A percentile compares a stretch with the other conserved stretches of the same genome.
Conservation (phyloP, 1,284 basidiomycete species). For the Fomes fomentarius region DNA sequence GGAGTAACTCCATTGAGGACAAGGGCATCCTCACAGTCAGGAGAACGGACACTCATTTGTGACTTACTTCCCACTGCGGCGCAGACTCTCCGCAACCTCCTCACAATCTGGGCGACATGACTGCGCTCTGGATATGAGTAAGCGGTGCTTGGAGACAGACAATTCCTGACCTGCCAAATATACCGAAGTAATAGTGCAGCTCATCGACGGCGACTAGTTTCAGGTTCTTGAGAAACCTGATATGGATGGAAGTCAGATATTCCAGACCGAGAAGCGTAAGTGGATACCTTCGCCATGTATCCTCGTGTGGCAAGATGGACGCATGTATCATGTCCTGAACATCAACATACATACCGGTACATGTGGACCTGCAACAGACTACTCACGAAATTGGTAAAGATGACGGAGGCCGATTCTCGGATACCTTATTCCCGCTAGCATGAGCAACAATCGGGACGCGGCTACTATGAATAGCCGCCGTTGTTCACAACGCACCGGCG, state of each 20-base stretch:
- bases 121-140: conserved; percentile 40
- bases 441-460: neutral
- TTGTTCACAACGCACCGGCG: conserved; percentile 43
- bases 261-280: conserved; percentile 1
- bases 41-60: neutral
- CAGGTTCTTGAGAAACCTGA: conserved; percentile 73
- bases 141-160: neutral
- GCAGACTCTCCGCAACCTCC: conserved; percentile 80
- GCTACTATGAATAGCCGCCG: neutral
- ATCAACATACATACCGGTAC: conserved; percentile 13
- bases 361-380: neutral
- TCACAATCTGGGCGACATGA: conserved; percentile 80
- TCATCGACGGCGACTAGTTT: conserved; percentile 87
- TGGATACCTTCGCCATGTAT: conserved; percentile 75
- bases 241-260: conserved; percentile 4
- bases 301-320: conserved; percentile 85
- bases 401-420: conserved; percentile 66
- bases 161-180: conserved; percentile 66
- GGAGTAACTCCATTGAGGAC: neutral
- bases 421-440: conserved; percentile 49
- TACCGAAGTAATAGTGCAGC: conserved; percentile 77
- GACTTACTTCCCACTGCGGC: conserved; percentile 82
- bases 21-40: neutral
- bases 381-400: conserved; percentile 79
- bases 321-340: conserved; percentile 85